Percentiles rank a stretch among this genome's conserved stretches.
phyloP scores from a whole-genome alignment of 2,329 filamentous ascomycete genomes.

The Pezicula rhizophila region DNA sequence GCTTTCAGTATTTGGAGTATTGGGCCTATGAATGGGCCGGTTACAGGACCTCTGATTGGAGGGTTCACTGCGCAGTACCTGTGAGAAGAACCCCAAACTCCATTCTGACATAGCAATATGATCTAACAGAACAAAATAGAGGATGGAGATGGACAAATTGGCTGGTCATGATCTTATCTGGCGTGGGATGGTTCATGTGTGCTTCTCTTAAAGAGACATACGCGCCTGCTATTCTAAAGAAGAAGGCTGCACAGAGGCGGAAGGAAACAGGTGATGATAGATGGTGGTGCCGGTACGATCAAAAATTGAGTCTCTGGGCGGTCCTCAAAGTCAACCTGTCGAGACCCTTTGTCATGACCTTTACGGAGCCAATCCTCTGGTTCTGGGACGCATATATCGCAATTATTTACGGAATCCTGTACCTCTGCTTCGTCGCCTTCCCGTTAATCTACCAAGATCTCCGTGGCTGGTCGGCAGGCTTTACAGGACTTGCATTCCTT shows the following conservation, averaged over 20 bases:
- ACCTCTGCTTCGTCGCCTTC: slow-evolving; percentile 86
- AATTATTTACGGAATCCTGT: slow-evolving; percentile 79
- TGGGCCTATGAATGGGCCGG: slow-evolving; percentile 74
- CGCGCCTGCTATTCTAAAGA: slow-evolving; percentile 61
- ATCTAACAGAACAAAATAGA: no score
- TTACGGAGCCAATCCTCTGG: slow-evolving; percentile 76
- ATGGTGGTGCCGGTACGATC: slow-evolving; percentile 78
- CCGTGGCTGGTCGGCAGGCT: slow-evolving; percentile 70
- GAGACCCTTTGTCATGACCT: slow-evolving; percentile 69
- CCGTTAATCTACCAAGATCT: slow-evolving; percentile 71
- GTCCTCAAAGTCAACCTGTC: slow-evolving; percentile 71
- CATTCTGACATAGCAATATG: no score
- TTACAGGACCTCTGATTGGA: slow-evolving; percentile 65
- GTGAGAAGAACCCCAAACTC: no score
- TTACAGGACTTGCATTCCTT: slow-evolving; percentile 71
- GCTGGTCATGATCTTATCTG: slow-evolving; percentile 69
- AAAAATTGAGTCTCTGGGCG: slow-evolving; percentile 49
- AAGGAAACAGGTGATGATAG: slow-evolving; percentile 65
- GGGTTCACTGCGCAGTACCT: slow-evolving; percentile 73
- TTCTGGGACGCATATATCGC: slow-evolving; percentile 66
- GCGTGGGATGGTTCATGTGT: slow-evolving; percentile 53
- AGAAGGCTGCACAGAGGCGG: slow-evolving; percentile 56
- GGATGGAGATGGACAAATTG: slow-evolving; percentile 89
- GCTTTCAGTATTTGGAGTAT: slow-evolving; percentile 79
- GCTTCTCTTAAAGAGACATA: slow-evolving; percentile 68